Conservation (phyloP, 2,329 filamentous ascomycete species). For the Coniochaeta ligniaria region DNA sequence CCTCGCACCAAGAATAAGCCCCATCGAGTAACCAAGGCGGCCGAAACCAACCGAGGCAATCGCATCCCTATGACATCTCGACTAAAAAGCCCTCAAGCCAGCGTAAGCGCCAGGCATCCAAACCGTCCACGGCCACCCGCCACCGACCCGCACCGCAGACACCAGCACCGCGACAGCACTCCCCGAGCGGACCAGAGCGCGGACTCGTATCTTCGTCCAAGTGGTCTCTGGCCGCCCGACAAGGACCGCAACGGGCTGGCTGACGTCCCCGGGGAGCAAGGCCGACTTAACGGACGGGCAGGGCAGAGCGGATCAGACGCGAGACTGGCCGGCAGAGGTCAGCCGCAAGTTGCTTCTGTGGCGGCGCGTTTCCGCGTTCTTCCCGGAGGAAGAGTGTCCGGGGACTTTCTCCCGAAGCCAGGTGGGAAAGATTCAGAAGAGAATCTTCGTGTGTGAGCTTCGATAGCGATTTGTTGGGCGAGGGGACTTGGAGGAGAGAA, state of each 20-base stretch:
- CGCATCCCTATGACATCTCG: constrained; percentile 96
- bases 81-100: constrained; percentile 66
- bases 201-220: constrained; percentile 92
- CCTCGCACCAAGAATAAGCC: constrained; percentile 99
- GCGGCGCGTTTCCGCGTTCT: constrained; percentile 91
- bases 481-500: constrained; percentile 53
- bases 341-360: constrained; percentile 95
- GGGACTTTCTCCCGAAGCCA: constrained; percentile 99
- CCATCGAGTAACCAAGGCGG: constrained; percentile 90
- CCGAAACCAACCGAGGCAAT: constrained; percentile 55
- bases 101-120: constrained; percentile 36
- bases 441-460: constrained; percentile 88
- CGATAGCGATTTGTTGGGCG: constrained; percentile 99
- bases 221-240: constrained; percentile 33
- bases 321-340: constrained; percentile 58
- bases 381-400: constrained; percentile 59
- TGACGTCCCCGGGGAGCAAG: constrained; percentile 8
- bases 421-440: constrained; percentile 28
- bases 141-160: constrained; percentile 21
- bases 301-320: constrained; percentile 23
- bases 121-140: constrained; percentile 32
- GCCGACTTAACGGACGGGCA: constrained; percentile 22
- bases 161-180: not conserved
- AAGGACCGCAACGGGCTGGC: constrained; percentile 13
- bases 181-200: constrained; percentile 31